phyloP scores from a whole-genome alignment of 192 early-diverging fungal species.

The Coemansia biformis region DNA sequence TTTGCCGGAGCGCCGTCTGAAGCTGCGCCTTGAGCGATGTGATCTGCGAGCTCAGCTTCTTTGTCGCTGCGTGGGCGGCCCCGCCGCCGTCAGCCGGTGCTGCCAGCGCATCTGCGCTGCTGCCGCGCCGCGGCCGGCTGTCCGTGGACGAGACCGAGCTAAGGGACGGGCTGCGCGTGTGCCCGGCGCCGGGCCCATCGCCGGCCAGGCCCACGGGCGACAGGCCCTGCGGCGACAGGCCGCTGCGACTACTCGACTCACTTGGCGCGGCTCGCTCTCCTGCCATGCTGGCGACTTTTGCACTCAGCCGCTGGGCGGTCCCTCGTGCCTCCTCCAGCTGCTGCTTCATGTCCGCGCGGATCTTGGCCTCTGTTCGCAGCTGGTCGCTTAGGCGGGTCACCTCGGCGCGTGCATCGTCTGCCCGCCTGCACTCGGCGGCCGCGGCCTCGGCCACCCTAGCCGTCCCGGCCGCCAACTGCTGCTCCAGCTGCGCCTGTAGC shows the following conservation, averaged over 20 bases:
- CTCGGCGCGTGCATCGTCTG: slow-evolving; percentile 8
- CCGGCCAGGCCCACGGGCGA: slow-evolving; percentile 1
- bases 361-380: slow-evolving; percentile 52
- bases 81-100: neutral
- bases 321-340: slow-evolving; percentile 38
- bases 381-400: slow-evolving; percentile 56
- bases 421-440: slow-evolving; percentile 11
- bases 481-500: slow-evolving; percentile 12
- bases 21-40: slow-evolving; percentile 47
- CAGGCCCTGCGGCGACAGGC: too few relatives aligned
- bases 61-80: slow-evolving; percentile 12
- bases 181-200: neutral
- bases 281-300: slow-evolving; percentile 15
- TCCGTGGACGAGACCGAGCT: slow-evolving; percentile 32
- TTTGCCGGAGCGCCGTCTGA: slow-evolving; percentile 35
- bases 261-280: slow-evolving; percentile 8
- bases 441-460: slow-evolving; percentile 1
- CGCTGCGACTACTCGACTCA: too few relatives aligned
- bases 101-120: slow-evolving; percentile 12
- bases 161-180: slow-evolving; percentile 20
- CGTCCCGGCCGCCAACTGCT: slow-evolving; percentile 2
- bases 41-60: slow-evolving; percentile 40
- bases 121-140: slow-evolving; percentile 30
- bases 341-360: slow-evolving; percentile 37
- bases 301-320: slow-evolving; percentile 11